Conservation (phyloP, 495 filamentous ascomycete genomes). For the Penicillium simplicissimum region DNA sequence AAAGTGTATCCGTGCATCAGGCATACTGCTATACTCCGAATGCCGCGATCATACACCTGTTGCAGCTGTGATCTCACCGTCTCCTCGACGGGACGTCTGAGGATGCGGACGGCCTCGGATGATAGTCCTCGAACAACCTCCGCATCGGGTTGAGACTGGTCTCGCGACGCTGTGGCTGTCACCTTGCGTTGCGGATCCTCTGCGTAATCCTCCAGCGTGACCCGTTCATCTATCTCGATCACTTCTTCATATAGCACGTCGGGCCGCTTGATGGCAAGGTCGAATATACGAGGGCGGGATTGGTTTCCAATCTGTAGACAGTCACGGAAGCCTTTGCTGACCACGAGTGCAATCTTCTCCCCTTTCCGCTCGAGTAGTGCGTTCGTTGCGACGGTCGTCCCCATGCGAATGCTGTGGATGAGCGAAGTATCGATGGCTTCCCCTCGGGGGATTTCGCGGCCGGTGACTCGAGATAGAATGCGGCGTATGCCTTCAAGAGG, state of each 20-base stretch:
- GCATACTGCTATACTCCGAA: slow-evolving; percentile 47
- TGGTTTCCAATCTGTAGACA: slow-evolving; percentile 81
- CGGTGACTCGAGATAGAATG: slow-evolving; percentile 72
- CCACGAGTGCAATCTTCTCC: slow-evolving; percentile 79
- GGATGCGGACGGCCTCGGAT: slow-evolving; percentile 45
- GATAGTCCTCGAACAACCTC: slow-evolving; percentile 27
- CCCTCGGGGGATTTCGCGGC: slow-evolving; percentile 71
- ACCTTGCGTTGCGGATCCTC: slow-evolving; percentile 29
- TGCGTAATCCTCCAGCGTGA: slow-evolving; percentile 68
- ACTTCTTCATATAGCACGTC: slow-evolving; percentile 71
- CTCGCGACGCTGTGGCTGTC: slow-evolving; percentile 12
- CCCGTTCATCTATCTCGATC: slow-evolving; percentile 74
- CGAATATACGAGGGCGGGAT: slow-evolving; percentile 72
- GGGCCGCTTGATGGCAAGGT: slow-evolving; percentile 69
- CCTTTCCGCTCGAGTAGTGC: slow-evolving; percentile 88
- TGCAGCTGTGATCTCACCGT: slow-evolving; percentile 36
- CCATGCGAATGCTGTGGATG: slow-evolving; percentile 82
- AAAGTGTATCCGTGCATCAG: slow-evolving; percentile 51
- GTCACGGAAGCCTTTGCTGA: slow-evolving; percentile 86
- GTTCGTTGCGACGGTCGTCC: slow-evolving; percentile 82
- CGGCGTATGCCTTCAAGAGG: slow-evolving; percentile 81
- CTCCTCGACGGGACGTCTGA: slow-evolving; percentile 28
- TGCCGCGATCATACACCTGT: slow-evolving; percentile 35
- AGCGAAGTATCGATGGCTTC: slow-evolving; percentile 71
- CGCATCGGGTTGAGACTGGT: slow-evolving; percentile 1